Conservation (phyloP, 2,329 filamentous ascomycete species). For the Penicillium sumatraense region DNA sequence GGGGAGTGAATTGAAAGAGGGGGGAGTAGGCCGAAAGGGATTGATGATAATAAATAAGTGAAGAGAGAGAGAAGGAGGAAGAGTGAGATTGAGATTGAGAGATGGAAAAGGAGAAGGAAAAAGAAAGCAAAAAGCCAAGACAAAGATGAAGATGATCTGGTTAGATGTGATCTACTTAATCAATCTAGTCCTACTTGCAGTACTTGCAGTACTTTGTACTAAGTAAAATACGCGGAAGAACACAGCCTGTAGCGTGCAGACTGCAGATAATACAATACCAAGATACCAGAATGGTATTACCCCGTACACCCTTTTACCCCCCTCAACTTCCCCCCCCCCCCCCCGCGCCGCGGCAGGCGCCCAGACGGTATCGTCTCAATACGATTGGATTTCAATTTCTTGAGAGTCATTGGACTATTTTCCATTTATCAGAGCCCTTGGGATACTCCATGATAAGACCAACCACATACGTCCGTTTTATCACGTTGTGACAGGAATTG, state of each 20-base stretch:
- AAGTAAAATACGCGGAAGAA: too few species aligned
- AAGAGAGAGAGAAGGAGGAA: neutral
- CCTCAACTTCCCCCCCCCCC: too few species aligned
- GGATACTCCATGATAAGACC: slow-evolving; percentile 30
- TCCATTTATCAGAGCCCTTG: slow-evolving; percentile 27
- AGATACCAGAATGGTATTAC: too few species aligned
- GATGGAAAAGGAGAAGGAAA: neutral
- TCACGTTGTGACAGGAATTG: slow-evolving; percentile 31
- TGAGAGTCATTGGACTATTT: neutral
- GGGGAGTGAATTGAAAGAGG: slow-evolving; percentile 7
- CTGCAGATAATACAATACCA: neutral
- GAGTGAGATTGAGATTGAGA: neutral
- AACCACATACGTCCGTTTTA: slow-evolving; percentile 33
- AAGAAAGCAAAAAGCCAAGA: too few species aligned
- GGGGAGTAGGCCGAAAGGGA: slow-evolving; percentile 13
- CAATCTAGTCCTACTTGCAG: too few species aligned
- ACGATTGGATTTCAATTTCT: slow-evolving; percentile 4
- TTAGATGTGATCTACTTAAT: too few species aligned
- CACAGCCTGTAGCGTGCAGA: neutral
- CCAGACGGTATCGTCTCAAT: neutral
- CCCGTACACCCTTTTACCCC: too few species aligned
- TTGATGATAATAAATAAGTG: slow-evolving; percentile 1
- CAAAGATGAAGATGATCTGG: too few species aligned
- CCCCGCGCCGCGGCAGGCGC: neutral
- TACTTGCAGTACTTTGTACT: too few species aligned